phyloP scores from a whole-genome alignment of 768 basidiomycete genomes.

The Kwoniella europaea region DNA sequence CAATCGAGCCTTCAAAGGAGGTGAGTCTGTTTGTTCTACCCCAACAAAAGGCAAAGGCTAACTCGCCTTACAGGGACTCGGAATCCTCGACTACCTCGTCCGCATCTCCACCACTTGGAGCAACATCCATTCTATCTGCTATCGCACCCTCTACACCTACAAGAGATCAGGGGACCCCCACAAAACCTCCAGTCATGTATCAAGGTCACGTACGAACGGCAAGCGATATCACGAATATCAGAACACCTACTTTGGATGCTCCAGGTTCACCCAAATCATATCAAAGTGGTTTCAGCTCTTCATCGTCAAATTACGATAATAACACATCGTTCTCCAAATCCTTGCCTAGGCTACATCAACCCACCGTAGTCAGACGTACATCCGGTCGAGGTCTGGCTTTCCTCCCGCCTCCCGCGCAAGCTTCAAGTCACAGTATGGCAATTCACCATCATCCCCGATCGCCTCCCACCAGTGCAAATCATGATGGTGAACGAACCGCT shows the following conservation, averaged over 20 bases:
- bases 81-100: slow-evolving; percentile 37
- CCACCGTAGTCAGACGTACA: slow-evolving; percentile 38
- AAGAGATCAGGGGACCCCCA: background rate
- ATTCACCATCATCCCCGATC: background rate
- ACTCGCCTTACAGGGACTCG: slow-evolving; percentile 25
- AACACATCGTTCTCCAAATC: slow-evolving; percentile 23
- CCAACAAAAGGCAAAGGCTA: background rate
- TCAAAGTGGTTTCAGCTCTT: slow-evolving; percentile 15
- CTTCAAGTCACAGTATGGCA: background rate
- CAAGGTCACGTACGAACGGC: slow-evolving; percentile 12
- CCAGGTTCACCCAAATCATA: slow-evolving; percentile 16
- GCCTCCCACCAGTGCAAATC: background rate
- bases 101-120: slow-evolving; percentile 44
- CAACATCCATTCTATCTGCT: slow-evolving; percentile 39
- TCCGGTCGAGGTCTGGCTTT: slow-evolving; percentile 43
- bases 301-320: slow-evolving; percentile 2
- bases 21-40: background rate
- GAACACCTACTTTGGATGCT: background rate
- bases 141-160: slow-evolving; percentile 34
- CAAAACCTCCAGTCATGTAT: slow-evolving; percentile 7
- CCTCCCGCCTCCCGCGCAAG: slow-evolving; percentile 35
- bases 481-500: background rate
- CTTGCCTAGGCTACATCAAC: slow-evolving; percentile 48
- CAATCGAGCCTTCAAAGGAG: slow-evolving; percentile 1
- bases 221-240: background rate